Conservation (phyloP, 176 grass and related monocot genomes). For the Lolium multiflorum region DNA sequence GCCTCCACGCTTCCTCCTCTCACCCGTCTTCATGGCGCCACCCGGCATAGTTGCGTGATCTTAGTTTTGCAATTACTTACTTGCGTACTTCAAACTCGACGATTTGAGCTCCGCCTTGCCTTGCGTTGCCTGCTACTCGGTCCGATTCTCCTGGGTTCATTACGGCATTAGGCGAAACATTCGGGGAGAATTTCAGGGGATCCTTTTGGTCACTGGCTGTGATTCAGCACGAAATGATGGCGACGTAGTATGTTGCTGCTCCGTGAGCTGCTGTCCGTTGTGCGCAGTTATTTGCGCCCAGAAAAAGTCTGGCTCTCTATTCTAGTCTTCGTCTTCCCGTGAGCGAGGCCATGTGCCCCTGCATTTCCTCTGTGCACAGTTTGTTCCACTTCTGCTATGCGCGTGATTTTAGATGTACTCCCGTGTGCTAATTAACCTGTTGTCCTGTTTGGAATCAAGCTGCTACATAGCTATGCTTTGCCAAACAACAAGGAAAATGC, state of each 20-base stretch:
- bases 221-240: not conserved
- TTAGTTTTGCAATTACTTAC: not conserved
- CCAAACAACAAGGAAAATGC: not conserved
- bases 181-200: not conserved
- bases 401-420: conserved; percentile 12
- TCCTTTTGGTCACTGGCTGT: not conserved
- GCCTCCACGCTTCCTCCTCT: not conserved
- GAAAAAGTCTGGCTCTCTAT: not conserved
- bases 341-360: conserved; percentile 7
- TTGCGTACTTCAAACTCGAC: not conserved
- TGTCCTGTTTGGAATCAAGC: conserved; percentile 8
- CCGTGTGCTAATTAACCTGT: not conserved
- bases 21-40: conserved; percentile 38
- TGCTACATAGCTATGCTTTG: not conserved
- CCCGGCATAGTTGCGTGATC: conserved; percentile 48
- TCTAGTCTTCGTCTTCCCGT: not conserved
- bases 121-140: not conserved
- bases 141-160: not conserved
- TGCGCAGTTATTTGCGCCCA: too few species aligned
- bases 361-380: not conserved
- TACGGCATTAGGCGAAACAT: not conserved
- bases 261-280: conserved; percentile 4
- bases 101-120: conserved; percentile 23
- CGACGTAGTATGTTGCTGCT: not conserved
- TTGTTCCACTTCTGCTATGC: not conserved